Percentiles rank a stretch among this genome's conserved stretches.
Conservation (phyloP, 768 basidiomycete genomes). For the Erythrobasidium yunnanense region DNA sequence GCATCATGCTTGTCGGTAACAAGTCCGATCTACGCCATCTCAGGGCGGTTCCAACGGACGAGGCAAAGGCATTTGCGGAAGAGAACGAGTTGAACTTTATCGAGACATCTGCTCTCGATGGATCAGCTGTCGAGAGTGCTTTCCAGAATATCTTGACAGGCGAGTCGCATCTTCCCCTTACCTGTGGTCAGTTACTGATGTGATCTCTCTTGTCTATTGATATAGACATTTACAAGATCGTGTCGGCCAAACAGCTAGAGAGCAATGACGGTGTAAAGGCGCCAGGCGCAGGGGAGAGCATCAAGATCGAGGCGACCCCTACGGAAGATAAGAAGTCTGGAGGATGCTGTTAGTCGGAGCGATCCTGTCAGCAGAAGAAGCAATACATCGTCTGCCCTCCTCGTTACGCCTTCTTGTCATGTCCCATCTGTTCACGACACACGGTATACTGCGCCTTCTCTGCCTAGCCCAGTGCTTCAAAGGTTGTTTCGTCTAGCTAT, state of each 20-base stretch:
- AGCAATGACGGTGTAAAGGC: constrained; percentile 65
- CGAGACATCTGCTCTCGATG: constrained; percentile 98
- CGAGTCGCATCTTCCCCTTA: constrained; percentile 42
- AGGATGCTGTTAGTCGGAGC: constrained; percentile 46
- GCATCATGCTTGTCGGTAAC: constrained; percentile 84
- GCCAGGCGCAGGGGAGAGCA: constrained; percentile 61
- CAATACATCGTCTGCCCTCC: too few species aligned
- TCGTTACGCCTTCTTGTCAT: too few species aligned
- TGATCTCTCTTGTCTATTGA: not conserved
- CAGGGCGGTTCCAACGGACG: constrained; percentile 90
- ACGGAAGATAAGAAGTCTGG: constrained; percentile 45
- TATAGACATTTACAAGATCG: constrained; percentile 91
- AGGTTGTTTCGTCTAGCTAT: too few species aligned
- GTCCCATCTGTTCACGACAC: too few species aligned
- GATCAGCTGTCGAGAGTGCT: constrained; percentile 91
- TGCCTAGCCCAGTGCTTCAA: too few species aligned
- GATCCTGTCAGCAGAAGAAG: too few species aligned
- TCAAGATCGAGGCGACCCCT: constrained; percentile 64
- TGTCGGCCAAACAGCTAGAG: constrained; percentile 89
- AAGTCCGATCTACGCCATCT: constrained; percentile 99
- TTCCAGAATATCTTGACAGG: constrained; percentile 95
- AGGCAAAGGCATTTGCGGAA: constrained; percentile 86
- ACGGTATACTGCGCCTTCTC: too few species aligned
- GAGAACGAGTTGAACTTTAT: constrained; percentile 50
- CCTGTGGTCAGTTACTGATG: not conserved